Conservation (phyloP, 768 basidiomycete species). For the Rhizopogon vesiculosus region DNA sequence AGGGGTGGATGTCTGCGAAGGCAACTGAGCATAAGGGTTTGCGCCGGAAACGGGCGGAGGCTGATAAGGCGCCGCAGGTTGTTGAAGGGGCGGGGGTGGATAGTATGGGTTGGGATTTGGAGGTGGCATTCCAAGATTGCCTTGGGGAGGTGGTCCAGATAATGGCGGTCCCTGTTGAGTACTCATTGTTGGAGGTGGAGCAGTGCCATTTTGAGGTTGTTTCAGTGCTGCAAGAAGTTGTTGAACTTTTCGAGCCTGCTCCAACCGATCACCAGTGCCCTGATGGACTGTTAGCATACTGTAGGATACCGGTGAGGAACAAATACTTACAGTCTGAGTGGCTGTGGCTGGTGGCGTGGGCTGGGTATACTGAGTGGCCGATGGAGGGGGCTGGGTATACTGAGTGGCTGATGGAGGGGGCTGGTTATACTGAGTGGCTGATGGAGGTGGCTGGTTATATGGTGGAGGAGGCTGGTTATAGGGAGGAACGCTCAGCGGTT, state of each 20-base stretch:
- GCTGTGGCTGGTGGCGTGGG: slow-evolving; percentile 12
- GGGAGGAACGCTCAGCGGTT: slow-evolving; percentile 18
- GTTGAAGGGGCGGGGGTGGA: slow-evolving; percentile 32
- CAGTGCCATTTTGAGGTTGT: slow-evolving; percentile 46
- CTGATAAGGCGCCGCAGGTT: slow-evolving; percentile 16
- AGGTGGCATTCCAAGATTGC: slow-evolving; percentile 30
- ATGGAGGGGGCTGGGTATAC: slow-evolving; percentile 20
- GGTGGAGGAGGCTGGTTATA: slow-evolving; percentile 23
- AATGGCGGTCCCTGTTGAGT: slow-evolving; percentile 17
- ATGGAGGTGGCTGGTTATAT: slow-evolving; percentile 21
- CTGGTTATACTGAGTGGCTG: slow-evolving; percentile 21
- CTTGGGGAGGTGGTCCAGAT: slow-evolving; percentile 32
- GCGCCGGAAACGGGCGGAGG: slow-evolving; percentile 14
- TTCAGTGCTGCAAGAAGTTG: slow-evolving; percentile 80
- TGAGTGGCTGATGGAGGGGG: slow-evolving; percentile 17
- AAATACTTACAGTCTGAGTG: slow-evolving; percentile 26
- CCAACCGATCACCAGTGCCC: slow-evolving; percentile 73
- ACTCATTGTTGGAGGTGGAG: slow-evolving; percentile 11
- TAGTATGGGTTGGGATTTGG: slow-evolving; percentile 33
- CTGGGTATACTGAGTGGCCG: slow-evolving; percentile 21
- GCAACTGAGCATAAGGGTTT: slow-evolving; percentile 26
- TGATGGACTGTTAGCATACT: slow-evolving; percentile 14
- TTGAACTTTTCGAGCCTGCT: slow-evolving; percentile 85
- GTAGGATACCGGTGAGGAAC: neutral
- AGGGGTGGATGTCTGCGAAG: slow-evolving; percentile 22